Evolutionary conservation across 2,329 filamentous ascomycete genomes (phyloP).

Genomic region (Neofusicoccum laricinum): DNA sequence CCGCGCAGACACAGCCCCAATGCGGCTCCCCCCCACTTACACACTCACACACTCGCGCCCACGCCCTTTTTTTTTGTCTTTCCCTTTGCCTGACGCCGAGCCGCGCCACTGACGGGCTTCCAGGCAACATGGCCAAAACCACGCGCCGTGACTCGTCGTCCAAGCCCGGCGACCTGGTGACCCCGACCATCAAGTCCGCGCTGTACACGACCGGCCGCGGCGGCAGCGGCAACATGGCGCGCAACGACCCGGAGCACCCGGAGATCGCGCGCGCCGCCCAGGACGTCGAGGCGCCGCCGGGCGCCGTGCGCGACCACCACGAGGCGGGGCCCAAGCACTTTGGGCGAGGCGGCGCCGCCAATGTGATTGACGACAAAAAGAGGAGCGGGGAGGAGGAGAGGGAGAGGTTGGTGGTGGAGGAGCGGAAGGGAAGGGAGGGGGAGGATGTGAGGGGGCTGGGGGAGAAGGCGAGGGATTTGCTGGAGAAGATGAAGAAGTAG

Average conservation of each 20-base stretch:
- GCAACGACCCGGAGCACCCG: conserved; percentile 64
- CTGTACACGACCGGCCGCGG: conserved; percentile 87
- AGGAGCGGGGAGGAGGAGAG: conserved; percentile 34
- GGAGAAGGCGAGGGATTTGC: conserved; percentile 54
- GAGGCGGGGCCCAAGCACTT: conserved; percentile 56
- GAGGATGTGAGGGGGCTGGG: conserved; percentile 40
- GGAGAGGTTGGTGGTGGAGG: conserved; percentile 47
- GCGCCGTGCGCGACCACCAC: conserved; percentile 48
- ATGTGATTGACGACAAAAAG: conserved; percentile 50
- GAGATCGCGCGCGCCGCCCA: conserved; percentile 73
- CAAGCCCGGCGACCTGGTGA: conserved; percentile 62
- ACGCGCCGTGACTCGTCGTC: conserved; percentile 29
- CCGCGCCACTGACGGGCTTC: too few relatives aligned
- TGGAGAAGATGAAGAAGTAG: conserved; percentile 44
- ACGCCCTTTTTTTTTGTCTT: too few relatives aligned
- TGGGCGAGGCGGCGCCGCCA: conserved; percentile 74
- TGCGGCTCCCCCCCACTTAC: too few relatives aligned
- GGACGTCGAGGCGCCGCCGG: conserved; percentile 64
- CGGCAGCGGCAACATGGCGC: conserved; percentile 84
- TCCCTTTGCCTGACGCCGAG: neutral
- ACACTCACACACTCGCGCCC: neutral
- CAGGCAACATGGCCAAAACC: conserved; percentile 47
- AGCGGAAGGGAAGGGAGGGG: conserved; percentile 29
- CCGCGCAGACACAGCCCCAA: neutral
- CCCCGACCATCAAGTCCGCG: conserved; percentile 78